Conservation (phyloP, 768 basidiomycete species). For the Tulasnella sp. region DNA sequence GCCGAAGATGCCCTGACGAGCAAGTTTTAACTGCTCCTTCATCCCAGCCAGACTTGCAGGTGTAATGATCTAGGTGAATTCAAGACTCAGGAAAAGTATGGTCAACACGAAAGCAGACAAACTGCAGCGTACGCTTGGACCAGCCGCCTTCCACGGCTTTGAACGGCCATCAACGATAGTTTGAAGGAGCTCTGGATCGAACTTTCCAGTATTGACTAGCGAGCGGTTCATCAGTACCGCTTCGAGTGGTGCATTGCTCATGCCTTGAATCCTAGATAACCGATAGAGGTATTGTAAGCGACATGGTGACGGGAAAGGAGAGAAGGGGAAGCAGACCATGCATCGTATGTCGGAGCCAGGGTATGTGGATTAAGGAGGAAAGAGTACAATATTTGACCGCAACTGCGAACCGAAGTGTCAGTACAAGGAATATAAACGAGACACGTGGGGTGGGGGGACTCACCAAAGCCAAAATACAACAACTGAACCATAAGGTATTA, state of each 20-base stretch:
- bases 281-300: background rate
- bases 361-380: slow-evolving; percentile 81
- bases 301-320: background rate
- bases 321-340: slow-evolving; percentile 57
- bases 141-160: slow-evolving; percentile 45
- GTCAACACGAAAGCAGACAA: background rate
- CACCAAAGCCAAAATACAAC: slow-evolving; percentile 78
- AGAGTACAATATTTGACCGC: slow-evolving; percentile 83
- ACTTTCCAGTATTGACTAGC: slow-evolving; percentile 60
- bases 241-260: slow-evolving; percentile 31
- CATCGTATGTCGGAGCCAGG: slow-evolving; percentile 72
- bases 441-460: slow-evolving; percentile 37
- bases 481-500: slow-evolving; percentile 80
- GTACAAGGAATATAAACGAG: background rate
- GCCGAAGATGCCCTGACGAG: slow-evolving; percentile 16
- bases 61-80: slow-evolving; percentile 16
- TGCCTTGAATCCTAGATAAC: slow-evolving; percentile 31
- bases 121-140: slow-evolving; percentile 20
- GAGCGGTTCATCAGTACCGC: slow-evolving; percentile 60
- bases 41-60: slow-evolving; percentile 13
- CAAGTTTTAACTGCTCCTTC: slow-evolving; percentile 8
- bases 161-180: slow-evolving; percentile 47
- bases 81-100: background rate
- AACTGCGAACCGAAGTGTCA: slow-evolving; percentile 49
- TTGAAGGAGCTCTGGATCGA: slow-evolving; percentile 49